Percentiles rank a stretch among this genome's conserved stretches.
phyloP scores from a whole-genome alignment of 306 rosid genomes.

The Oemleria cerasiformis region DNA sequence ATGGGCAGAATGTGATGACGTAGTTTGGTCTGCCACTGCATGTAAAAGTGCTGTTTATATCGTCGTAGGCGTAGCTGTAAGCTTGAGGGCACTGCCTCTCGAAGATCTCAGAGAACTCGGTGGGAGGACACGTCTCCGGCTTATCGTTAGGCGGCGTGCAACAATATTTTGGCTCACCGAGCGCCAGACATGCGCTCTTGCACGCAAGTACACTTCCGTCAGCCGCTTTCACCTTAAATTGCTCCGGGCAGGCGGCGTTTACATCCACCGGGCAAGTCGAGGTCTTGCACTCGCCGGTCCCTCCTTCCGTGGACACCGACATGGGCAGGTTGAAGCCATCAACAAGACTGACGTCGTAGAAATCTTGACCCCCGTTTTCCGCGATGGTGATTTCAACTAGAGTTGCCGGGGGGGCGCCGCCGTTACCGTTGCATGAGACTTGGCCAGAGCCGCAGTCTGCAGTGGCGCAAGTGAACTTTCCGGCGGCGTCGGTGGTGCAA shows the following conservation, averaged over 20 bases:
- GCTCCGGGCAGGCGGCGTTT: constrained; percentile 43
- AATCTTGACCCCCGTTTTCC: constrained; percentile 50
- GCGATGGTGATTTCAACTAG: constrained; percentile 55
- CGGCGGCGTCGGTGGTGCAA: constrained; percentile 41
- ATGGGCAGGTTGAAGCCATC: constrained; percentile 70
- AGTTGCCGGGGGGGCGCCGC: constrained; percentile 48
- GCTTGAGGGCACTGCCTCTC: not conserved
- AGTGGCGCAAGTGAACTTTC: constrained; percentile 56
- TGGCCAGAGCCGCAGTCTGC: constrained; percentile 61
- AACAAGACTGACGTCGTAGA: constrained; percentile 70
- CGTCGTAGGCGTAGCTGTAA: not conserved
- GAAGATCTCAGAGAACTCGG: not conserved
- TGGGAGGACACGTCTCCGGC: not conserved
- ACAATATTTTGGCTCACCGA: not conserved
- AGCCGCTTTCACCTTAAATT: constrained; percentile 22
- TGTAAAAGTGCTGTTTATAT: not conserved
- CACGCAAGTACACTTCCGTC: not conserved
- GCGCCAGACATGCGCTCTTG: not conserved
- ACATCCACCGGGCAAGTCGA: constrained; percentile 52
- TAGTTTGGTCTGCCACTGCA: not conserved
- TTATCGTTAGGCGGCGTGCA: not conserved
- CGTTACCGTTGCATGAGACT: constrained; percentile 42
- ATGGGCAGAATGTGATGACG: not conserved
- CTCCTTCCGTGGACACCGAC: constrained; percentile 43
- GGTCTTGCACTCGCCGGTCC: constrained; percentile 40